phyloP scores from a whole-genome alignment of 768 basidiomycete genomes.

The Suillus bovinus region DNA sequence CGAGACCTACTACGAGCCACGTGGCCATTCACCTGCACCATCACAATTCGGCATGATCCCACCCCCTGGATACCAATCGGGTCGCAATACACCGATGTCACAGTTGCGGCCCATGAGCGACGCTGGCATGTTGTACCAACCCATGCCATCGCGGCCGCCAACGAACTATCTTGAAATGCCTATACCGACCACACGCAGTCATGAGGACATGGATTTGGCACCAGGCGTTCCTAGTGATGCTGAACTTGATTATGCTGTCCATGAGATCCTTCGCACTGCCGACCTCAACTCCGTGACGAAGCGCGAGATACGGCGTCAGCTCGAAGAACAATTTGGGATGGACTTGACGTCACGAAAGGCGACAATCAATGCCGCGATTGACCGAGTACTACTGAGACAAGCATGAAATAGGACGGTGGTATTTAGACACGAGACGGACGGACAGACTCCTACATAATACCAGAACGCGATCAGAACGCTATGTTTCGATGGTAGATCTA shows the following conservation, averaged over 20 bases:
- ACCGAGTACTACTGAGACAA: constrained; percentile 63
- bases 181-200: constrained; percentile 53
- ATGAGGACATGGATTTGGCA: constrained; percentile 50
- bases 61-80: constrained; percentile 75
- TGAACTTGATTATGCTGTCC: constrained; percentile 75
- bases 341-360: constrained; percentile 72
- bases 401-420: constrained; percentile 16
- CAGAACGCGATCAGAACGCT: constrained; percentile 6
- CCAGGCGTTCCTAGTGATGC: constrained; percentile 56
- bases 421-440: constrained; percentile 4
- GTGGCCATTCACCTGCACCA: constrained; percentile 70
- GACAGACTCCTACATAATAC: constrained; percentile 3
- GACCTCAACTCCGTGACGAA: constrained; percentile 93
- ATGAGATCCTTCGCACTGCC: constrained; percentile 69
- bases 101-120: constrained; percentile 36
- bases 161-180: constrained; percentile 80
- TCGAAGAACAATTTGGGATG: constrained; percentile 82
- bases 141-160: constrained; percentile 65
- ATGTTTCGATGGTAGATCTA: constrained; percentile 12
- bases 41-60: constrained; percentile 60
- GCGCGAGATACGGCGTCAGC: constrained; percentile 78
- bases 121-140: constrained; percentile 49
- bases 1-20: constrained; percentile 83
- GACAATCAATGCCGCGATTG: constrained; percentile 77
- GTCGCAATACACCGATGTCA: constrained; percentile 62